Evolutionary conservation across 352 stramenopile genomes (phyloP), one percentile per base, ranked within the genome.

Genomic region (Pythium phragmitis): DNA sequence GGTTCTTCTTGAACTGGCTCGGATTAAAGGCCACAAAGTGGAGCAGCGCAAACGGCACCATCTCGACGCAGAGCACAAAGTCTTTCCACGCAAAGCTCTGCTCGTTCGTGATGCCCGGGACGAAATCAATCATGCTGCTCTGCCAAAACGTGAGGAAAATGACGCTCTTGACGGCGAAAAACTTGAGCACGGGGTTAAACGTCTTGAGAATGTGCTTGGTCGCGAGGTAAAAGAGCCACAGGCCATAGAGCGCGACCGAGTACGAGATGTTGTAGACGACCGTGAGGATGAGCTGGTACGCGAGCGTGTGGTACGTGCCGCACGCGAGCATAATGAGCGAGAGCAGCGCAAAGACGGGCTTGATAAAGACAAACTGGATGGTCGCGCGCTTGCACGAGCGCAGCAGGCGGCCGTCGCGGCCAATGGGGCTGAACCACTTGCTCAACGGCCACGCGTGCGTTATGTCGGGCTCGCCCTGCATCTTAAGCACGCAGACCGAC

Each of bases 61-160:
- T 96, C 70, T 97, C 90, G 37, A 94, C 57, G 55, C 87, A 96
- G 43, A 97, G 68, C 30, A 97, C 77, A 55, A 97, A 92, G 68
- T 97, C 88, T 57, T 97, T 97, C 88, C 89, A 97, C 21, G 84
- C 77, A 47, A 96, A 89, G 17, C 79, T 81, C 70, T 96, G 80
- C 59, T 94, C 78, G 59, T 88, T 89, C 14, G 83, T 91, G 66
- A 97, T 90, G 33, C 85, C 82, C 1, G 89, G 89, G 28, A 96
- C 78, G 36, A 96, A 85, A 36, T 88, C 73, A n/a, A 98, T 80
- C 41, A 96, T 60, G 30, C 91, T 67, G 51, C 75, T 92, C 64
- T 98, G 92, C 86, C 91, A 98, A 72, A 96, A 98, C 26, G 91
- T 97, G 46, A 96, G 81, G 62, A 98, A 98, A 33, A 98, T 89